These are phyloP conservation scores for Paramecium biaurelia DNA, from an alignment of 73 alveolate genomes.

Conservation along the genomic window DNA sequence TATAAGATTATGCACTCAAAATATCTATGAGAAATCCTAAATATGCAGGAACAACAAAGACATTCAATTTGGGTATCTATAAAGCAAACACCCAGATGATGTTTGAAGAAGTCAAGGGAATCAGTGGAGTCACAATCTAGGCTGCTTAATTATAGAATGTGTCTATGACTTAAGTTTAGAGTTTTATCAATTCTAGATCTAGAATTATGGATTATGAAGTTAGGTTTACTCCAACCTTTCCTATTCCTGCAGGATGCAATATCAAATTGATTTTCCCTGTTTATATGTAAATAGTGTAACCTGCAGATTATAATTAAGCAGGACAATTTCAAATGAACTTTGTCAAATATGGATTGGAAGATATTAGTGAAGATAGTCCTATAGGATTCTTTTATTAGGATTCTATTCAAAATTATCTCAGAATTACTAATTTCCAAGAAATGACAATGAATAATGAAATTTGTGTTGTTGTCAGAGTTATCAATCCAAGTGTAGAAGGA, in stretches of 20 bases:
- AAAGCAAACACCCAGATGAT: slow-evolving; percentile 50
- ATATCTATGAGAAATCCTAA: slow-evolving; percentile 64
- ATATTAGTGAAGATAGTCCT: slow-evolving; percentile 18
- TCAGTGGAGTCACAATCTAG: slow-evolving; percentile 30
- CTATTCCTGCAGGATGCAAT: slow-evolving; percentile 45
- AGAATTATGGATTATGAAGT: slow-evolving; percentile 46
- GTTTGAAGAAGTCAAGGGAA: slow-evolving; percentile 45
- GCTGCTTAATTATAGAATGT: slow-evolving; percentile 51
- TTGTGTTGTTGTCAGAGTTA: slow-evolving; percentile 51
- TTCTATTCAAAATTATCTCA: slow-evolving; percentile 9
- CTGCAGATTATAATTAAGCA: neutral
- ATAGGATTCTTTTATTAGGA: neutral
- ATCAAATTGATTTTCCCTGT: slow-evolving; percentile 54
- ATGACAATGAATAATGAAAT: slow-evolving; percentile 38
- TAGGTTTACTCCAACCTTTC: slow-evolving; percentile 56
- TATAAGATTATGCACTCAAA: slow-evolving; percentile 14
- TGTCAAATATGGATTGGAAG: slow-evolving; percentile 60
- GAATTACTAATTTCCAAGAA: slow-evolving; percentile 29
- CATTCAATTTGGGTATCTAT: slow-evolving; percentile 41
- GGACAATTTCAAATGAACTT: slow-evolving; percentile 45
- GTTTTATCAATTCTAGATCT: slow-evolving; percentile 1
- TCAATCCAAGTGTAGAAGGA: slow-evolving; percentile 58
- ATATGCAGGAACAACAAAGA: slow-evolving; percentile 9
- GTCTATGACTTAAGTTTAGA: slow-evolving; percentile 25
- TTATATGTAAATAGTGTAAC: slow-evolving; percentile 4